Evolutionary conservation across 768 basidiomycete species (phyloP), one percentile per base, ranked within the genome.

Genomic region (Phallus indusiatus): DNA sequence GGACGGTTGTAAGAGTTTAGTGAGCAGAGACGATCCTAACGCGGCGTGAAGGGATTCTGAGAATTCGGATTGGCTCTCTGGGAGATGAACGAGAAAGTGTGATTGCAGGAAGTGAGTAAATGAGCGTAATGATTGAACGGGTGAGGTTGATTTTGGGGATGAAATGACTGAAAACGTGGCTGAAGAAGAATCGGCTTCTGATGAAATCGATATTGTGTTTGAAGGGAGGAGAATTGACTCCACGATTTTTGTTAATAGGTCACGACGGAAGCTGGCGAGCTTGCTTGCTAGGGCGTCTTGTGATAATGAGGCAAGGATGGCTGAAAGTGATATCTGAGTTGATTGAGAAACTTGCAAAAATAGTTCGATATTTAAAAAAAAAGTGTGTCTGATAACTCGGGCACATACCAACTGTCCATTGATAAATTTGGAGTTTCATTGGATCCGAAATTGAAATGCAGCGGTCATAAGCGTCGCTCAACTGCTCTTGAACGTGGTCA

Each of bases 401-500:
- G 71, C 49, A 68, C 74, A 24, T 46, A 75, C 79, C 75, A 62
- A 70, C 77, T n/a, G 86, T 76, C 24, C 75, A 74, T 12, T 79
- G 71, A 55, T 72, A 74, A 54, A 90, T 75, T 28, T 71, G 69
- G 28, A 89, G 64, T 60, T 77, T 75, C 16, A 74, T 74, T 3
- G 79, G n/a, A 33, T 55, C 48, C 24, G 24, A 76, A 28, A 86
- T 67, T 1, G 75, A 65, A 22, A 90, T 69, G 65, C 84, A 77
- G 64, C 82, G 77, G 20, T 79, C 69, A 65, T 82, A 90, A 2
- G 84, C 85, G 51, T 88, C 82, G 63, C 76, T 80, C 21, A 92
- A 74, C 64, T 88, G 83, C 61, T 90, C 90, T 66, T 88, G 83
- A 7, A 81, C 70, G 37, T 80, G 79, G 57, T 85, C 81, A 65